Conservation (phyloP, 2,329 filamentous ascomycete genomes). For the Epichloe amarillans region DNA sequence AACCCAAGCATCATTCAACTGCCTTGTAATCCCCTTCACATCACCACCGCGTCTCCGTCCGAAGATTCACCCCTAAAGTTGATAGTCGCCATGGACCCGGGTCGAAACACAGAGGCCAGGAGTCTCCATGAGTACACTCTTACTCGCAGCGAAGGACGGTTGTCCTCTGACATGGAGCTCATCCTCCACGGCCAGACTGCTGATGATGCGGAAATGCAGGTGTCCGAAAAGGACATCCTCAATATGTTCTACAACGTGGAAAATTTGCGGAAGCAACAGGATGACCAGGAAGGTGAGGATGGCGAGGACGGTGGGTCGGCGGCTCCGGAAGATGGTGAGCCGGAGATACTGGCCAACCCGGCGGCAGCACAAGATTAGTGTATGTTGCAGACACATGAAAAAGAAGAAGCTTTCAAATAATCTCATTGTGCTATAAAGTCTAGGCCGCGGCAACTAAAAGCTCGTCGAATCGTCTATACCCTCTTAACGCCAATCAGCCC, state of each 20-base stretch:
- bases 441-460: constrained; percentile 13
- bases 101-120: constrained; percentile 14
- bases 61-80: constrained; percentile 16
- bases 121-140: constrained; percentile 20
- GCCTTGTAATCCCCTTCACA: constrained; percentile 51
- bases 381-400: not conserved
- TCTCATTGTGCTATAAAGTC: constrained; percentile 10
- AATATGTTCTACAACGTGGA: constrained; percentile 33
- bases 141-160: constrained; percentile 18
- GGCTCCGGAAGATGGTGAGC: not conserved
- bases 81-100: constrained; percentile 27
- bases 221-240: constrained; percentile 24
- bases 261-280: constrained; percentile 31
- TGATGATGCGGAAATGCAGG: constrained; percentile 22
- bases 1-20: constrained; percentile 36
- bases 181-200: constrained; percentile 9
- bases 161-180: constrained; percentile 16
- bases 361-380: not conserved
- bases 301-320: constrained; percentile 4
- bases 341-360: not conserved
- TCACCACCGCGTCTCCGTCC: constrained; percentile 18
- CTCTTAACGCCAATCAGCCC: constrained; percentile 24
- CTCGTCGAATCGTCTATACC: constrained; percentile 27
- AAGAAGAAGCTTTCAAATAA: not conserved
- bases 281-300: constrained; percentile 10